Conservation (phyloP, 1,139 yeast genomes). For the Nadsonia starkeyi-henricii region DNA sequence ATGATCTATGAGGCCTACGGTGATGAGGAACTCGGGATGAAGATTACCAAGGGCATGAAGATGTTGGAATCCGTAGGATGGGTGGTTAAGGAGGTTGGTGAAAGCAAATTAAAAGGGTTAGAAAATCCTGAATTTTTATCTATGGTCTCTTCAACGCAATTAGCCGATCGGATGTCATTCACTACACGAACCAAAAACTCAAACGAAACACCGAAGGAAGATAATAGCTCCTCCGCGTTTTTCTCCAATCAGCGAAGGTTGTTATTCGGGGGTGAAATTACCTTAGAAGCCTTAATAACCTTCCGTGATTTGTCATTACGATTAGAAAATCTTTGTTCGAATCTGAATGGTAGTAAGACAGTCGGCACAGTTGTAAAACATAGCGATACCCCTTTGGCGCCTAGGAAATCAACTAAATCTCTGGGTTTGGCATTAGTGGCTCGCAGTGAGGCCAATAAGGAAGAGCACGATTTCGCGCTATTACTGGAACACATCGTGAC, state of each 20-base stretch:
- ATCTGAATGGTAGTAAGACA: not conserved
- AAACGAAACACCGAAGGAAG: no score
- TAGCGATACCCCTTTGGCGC: not conserved
- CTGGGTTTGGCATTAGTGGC: not conserved
- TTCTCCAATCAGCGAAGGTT: not conserved
- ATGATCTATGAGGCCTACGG: no score
- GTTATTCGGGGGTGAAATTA: not conserved
- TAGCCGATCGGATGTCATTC: conserved; percentile 39
- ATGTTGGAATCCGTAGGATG: conserved; percentile 53
- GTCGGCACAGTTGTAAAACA: not conserved
- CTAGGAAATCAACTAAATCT: no score
- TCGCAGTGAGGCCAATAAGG: no score
- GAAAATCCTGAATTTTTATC: conserved; percentile 88
- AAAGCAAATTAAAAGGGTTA: conserved; percentile 79
- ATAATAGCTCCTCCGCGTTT: no score
- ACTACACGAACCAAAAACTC: no score
- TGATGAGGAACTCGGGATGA: not conserved
- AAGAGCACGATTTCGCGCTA: conserved; percentile 28
- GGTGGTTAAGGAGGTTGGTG: conserved; percentile 63
- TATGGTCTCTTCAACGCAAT: conserved; percentile 60
- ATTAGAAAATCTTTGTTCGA: not conserved
- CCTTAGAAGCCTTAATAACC: not conserved
- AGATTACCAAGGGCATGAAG: conserved; percentile 40
- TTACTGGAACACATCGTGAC: conserved; percentile 50
- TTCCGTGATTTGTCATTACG: not conserved